Percentiles rank a stretch among this genome's conserved stretches.
These are phyloP conservation scores for Quercus phellos DNA, from an alignment of 331 rosid species.

Conservation along the genomic window DNA sequence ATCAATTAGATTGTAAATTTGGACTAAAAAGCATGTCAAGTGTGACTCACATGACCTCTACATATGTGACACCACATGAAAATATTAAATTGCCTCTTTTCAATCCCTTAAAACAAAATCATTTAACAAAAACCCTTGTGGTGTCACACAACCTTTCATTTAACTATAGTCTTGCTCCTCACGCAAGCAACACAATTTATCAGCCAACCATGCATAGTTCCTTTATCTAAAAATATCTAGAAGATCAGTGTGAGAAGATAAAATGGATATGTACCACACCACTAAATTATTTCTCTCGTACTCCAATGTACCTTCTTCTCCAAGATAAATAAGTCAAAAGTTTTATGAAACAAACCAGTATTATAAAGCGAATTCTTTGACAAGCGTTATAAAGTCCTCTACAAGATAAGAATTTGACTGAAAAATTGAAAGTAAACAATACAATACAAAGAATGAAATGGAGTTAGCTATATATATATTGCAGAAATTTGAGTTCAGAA, in stretches of 20 bases:
- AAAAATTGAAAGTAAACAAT: neutral
- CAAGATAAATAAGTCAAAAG: neutral
- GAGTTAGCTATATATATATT: constrained; percentile 10
- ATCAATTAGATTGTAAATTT: too few species aligned
- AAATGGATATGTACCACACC: neutral
- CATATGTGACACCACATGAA: too few species aligned
- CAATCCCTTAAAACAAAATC: too few species aligned
- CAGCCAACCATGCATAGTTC: neutral
- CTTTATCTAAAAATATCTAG: neutral
- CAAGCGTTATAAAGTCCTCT: neutral
- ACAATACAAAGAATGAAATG: neutral
- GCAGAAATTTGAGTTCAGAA: neutral
- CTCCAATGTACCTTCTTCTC: constrained; percentile 3
- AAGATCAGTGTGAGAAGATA: neutral
- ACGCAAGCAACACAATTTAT: neutral
- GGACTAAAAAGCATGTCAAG: too few species aligned
- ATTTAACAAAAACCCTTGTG: too few species aligned
- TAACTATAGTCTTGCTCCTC: neutral
- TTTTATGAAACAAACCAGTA: neutral
- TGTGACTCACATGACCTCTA: too few species aligned
- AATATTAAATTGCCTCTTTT: too few species aligned
- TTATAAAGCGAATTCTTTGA: neutral
- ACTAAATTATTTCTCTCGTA: too few species aligned
- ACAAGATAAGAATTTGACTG: constrained; percentile 19
- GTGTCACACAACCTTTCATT: too few species aligned